phyloP scores from a whole-genome alignment of 129 eudicot species.

The Flaveria linearis region DNA sequence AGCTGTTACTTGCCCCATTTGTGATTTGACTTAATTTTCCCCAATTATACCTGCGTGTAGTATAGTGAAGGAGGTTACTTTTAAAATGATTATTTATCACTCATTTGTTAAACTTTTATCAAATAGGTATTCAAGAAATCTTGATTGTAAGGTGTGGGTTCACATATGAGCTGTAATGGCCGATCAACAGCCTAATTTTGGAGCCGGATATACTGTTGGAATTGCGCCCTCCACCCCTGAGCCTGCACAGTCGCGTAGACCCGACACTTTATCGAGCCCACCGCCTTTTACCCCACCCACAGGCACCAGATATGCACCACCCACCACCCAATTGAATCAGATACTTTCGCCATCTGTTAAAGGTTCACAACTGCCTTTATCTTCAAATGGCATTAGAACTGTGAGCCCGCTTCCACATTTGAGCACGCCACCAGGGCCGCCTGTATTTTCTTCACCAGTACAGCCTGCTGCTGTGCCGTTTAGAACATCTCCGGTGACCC shows the following conservation, averaged over 20 bases:
- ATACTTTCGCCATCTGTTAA: conserved; percentile 48
- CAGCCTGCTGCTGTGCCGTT: conserved; percentile 91
- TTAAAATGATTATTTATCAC: background rate
- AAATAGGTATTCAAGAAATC: conserved; percentile 27
- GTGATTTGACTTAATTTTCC: conserved; percentile 7
- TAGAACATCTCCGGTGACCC: conserved; percentile 88
- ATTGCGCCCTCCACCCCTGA: conserved; percentile 44
- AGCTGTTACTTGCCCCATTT: conserved; percentile 19
- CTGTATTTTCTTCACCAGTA: conserved; percentile 82
- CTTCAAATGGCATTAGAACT: conserved; percentile 62
- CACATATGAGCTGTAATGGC: conserved; percentile 52
- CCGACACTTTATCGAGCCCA: conserved; percentile 40
- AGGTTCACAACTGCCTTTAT: conserved; percentile 53
- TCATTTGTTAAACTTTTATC: background rate
- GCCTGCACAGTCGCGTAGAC: conserved; percentile 36
- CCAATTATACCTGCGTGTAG: background rate
- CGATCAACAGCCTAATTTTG: conserved; percentile 42
- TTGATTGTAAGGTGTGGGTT: conserved; percentile 15
- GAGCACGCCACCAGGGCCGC: conserved; percentile 98
- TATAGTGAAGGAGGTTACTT: background rate
- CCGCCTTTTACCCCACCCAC: conserved; percentile 49
- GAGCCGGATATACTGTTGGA: conserved; percentile 54
- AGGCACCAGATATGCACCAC: conserved; percentile 52
- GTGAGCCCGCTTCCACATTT: conserved; percentile 61
- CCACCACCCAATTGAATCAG: conserved; percentile 47